Conservation (phyloP, 2,329 filamentous ascomycete genomes). For the Sporothrix protearum region DNA sequence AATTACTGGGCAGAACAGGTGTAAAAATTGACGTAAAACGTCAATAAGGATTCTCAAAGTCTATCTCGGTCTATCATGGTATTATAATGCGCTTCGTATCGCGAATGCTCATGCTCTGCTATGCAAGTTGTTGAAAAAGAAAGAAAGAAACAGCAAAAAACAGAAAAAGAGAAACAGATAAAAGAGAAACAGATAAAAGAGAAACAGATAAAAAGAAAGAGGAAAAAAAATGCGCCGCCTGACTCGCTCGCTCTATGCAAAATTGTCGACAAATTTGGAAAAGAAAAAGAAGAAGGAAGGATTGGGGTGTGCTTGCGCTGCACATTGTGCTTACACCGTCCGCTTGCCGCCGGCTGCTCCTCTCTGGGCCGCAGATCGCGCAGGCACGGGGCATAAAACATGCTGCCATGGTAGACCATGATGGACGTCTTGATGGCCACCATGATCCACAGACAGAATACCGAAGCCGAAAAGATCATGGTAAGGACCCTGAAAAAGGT, state of each 20-base stretch:
- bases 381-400: slow-evolving; percentile 46
- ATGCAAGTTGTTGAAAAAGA: slow-evolving; percentile 1
- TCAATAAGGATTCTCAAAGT: background rate
- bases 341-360: slow-evolving; percentile 19
- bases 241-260: background rate
- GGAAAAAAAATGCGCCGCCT: background rate
- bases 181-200: background rate
- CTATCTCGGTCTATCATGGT: slow-evolving; percentile 10
- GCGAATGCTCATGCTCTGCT: background rate
- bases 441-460: slow-evolving; percentile 43
- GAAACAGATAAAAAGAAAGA: background rate
- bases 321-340: slow-evolving; percentile 17
- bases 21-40: background rate
- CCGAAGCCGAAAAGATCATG: slow-evolving; percentile 40
- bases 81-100: slow-evolving; percentile 1
- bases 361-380: slow-evolving; percentile 32
- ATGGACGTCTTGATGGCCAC: slow-evolving; percentile 41
- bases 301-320: too few relatives aligned
- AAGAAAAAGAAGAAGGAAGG: background rate
- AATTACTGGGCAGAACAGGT: too few relatives aligned
- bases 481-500: slow-evolving; percentile 42
- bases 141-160: background rate
- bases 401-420: slow-evolving; percentile 41
- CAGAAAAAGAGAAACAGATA: background rate
- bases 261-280: background rate